Conservation (phyloP, 2,329 filamentous ascomycete genomes). For the Pseudogymnoascus sp. region DNA sequence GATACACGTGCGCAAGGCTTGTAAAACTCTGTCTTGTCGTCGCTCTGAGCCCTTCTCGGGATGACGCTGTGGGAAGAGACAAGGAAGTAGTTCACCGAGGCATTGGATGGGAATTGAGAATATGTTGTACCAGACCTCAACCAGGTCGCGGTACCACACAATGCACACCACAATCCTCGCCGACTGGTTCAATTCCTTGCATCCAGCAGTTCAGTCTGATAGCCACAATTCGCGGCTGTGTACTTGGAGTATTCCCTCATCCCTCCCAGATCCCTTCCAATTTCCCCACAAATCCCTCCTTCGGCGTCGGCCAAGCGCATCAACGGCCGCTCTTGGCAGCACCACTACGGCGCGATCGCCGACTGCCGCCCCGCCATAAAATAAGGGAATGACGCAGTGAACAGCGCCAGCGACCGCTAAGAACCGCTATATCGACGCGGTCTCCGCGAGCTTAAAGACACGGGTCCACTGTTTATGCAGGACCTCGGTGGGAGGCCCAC, state of each 20-base stretch:
- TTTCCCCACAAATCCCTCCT: not conserved
- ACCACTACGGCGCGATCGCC: not conserved
- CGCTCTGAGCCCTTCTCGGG: not conserved
- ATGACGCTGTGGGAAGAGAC: not conserved
- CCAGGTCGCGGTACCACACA: not conserved
- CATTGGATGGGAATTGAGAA: not conserved
- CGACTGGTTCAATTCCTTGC: not conserved
- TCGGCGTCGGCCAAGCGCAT: not conserved
- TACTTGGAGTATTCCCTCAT: not conserved
- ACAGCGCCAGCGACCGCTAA: not conserved
- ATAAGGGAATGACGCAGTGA: not conserved
- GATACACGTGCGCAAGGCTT: not conserved
- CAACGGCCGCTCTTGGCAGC: not conserved
- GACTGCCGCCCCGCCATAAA: not conserved
- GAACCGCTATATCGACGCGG: not conserved
- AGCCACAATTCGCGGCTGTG: conserved; percentile 6
- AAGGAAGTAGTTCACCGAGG: not conserved
- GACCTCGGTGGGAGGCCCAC: not conserved
- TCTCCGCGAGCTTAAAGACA: not conserved
- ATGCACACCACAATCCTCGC: not conserved
- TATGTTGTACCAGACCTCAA: not conserved
- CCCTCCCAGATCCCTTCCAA: not conserved
- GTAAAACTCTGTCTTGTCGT: not conserved
- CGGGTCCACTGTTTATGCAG: not conserved
- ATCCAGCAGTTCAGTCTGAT: not conserved